Evolutionary conservation across 495 filamentous ascomycete species (phyloP), one percentile per base, ranked within the genome.

Genomic region (Staphylotrichum tortipilum): DNA sequence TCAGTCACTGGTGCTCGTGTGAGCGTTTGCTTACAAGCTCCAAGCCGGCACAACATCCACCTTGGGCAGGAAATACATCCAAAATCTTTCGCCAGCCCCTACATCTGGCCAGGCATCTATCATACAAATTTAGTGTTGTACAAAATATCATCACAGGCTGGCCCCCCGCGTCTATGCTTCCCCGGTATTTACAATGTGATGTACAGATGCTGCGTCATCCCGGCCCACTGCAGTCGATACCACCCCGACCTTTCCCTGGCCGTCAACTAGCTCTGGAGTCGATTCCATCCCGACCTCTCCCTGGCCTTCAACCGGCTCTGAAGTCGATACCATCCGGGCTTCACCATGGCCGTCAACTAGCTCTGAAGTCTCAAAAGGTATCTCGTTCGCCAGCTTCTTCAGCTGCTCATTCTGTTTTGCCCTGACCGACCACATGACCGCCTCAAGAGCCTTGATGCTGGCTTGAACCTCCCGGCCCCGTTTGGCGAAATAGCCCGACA

Each of bases 401-500:
- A 36, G 22, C 26, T 50, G 33, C 7, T 51, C 52, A 15, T 37
- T 10, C 10, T 58, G 52, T 34, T 65, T 68, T 8, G 66, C 67
- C 57, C 69, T 71, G 37, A 70, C 60, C 49, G 59, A 35, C 19
- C 24, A 26, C 46, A 67, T 39, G 17, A 67, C 49, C 36, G 61
- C 52, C 22, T 62, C 61, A 55, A 95, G 88, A 53, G 84, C 68
- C 43, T 76, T 71, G 53, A 79, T 81, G 41, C 73, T 68, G 6
- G 89, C 61, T 11, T 83, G 82, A 34, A 85, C 53, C 65, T 88
- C 81, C 58, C 82, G 74, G 18, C 70, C 89, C 22, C 79, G 76
- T 46, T 68, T 69, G 35, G 92, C 75, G 36, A 95, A 81, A 63
- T 86, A 95, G 11, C 89, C 90, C 64, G 90, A 92, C 53, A 87